These are phyloP conservation scores for Aspergillus caelatus DNA, from an alignment of 2,329 filamentous ascomycete species.

Conservation along the genomic window DNA sequence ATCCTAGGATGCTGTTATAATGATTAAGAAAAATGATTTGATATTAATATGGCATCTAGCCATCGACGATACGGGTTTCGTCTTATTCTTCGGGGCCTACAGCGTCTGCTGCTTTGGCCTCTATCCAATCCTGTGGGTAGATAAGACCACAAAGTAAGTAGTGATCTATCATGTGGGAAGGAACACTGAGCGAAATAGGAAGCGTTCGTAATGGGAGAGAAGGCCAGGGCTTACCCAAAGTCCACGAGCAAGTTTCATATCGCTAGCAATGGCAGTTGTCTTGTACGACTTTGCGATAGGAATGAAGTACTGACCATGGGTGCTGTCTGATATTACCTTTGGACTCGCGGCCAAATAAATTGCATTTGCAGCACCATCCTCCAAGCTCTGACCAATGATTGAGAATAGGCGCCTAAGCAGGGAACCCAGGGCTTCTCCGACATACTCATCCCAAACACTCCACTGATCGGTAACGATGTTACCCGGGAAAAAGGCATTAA, in stretches of 20 bases:
- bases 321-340: conserved; percentile 22
- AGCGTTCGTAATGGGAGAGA: not conserved
- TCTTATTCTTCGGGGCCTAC: conserved; percentile 13
- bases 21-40: not conserved
- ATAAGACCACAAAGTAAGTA: conserved; percentile 1
- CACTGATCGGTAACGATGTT: conserved; percentile 37
- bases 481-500: conserved; percentile 36
- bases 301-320: conserved; percentile 41
- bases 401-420: conserved; percentile 25
- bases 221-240: conserved; percentile 31
- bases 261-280: conserved; percentile 28
- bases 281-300: conserved; percentile 36
- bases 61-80: not conserved
- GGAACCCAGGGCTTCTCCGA: conserved; percentile 26
- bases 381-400: conserved; percentile 26
- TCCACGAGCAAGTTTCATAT: conserved; percentile 34
- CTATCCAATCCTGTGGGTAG: conserved; percentile 23
- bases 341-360: conserved; percentile 33
- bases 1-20: not conserved
- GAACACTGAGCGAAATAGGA: not conserved
- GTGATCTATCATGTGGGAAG: not conserved
- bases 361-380: conserved; percentile 34
- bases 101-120: conserved; percentile 20
- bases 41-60: no score
- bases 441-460: conserved; percentile 30